Percentiles rank a stretch among this genome's conserved stretches.
These are phyloP conservation scores for Echinosophora koreensis DNA, from an alignment of 306 rosid genomes.

Conservation along the genomic window DNA sequence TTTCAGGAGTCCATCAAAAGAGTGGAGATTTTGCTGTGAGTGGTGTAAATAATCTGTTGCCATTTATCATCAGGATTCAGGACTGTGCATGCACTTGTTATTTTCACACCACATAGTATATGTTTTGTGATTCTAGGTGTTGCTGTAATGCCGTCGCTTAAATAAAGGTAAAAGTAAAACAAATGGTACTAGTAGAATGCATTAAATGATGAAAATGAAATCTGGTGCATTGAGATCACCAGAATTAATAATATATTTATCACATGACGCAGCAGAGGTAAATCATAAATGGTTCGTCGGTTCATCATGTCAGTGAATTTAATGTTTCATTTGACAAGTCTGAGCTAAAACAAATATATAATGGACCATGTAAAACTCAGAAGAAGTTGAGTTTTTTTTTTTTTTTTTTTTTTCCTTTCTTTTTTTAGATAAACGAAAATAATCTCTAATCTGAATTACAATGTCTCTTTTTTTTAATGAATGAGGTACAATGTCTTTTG, in stretches of 20 bases:
- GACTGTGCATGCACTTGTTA: constrained; percentile 1
- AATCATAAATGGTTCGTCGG: constrained; percentile 10
- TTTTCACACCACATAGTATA: constrained; percentile 6
- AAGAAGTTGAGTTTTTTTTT: neutral
- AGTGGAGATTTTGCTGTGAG: constrained; percentile 34
- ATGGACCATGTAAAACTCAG: neutral
- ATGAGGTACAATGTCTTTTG: neutral
- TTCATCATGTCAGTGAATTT: constrained; percentile 1
- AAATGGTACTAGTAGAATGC: neutral
- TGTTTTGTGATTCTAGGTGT: constrained; percentile 9
- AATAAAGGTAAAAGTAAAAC: no score
- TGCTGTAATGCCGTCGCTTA: no score
- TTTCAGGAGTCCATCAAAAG: constrained; percentile 35
- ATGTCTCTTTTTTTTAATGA: neutral
- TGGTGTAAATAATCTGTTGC: constrained; percentile 49
- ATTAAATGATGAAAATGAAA: constrained; percentile 5
- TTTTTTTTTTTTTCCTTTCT: neutral
- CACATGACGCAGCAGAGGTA: neutral
- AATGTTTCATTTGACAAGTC: neutral
- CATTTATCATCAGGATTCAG: no score
- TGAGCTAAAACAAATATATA: neutral
- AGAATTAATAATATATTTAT: neutral
- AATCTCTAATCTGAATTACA: neutral
- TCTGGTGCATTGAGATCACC: neutral
- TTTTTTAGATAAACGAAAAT: no score